A percentile compares a stretch with the other conserved stretches of the same genome.
phyloP scores from a whole-genome alignment of 495 filamentous ascomycete species.

The Neurospora tetrasperma region DNA sequence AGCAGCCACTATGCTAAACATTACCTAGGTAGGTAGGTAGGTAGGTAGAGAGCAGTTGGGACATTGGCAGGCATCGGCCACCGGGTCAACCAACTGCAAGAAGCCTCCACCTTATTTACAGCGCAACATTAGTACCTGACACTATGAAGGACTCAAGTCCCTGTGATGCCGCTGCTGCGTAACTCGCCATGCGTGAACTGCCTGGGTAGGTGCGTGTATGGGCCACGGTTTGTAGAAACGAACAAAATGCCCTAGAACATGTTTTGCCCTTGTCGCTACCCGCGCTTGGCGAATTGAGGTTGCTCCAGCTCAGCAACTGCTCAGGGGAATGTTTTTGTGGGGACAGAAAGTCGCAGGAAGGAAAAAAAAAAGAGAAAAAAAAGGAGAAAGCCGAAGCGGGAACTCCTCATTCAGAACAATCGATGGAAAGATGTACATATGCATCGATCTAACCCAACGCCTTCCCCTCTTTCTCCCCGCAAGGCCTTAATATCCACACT shows the following conservation, averaged over 20 bases:
- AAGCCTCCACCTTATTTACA: not conserved
- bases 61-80: not conserved
- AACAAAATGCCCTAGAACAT: not conserved
- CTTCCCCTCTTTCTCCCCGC: not conserved
- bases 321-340: not conserved
- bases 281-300: not conserved
- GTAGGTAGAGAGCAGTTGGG: not conserved
- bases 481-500: not conserved
- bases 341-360: not conserved
- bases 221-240: not conserved
- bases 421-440: not conserved
- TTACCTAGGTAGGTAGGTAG: too few relatives aligned
- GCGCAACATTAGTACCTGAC: not conserved
- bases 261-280: not conserved
- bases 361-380: not conserved
- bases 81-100: not conserved
- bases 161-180: not conserved
- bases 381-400: not conserved
- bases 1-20: not conserved
- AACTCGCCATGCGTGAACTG: not conserved
- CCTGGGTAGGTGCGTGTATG: not conserved
- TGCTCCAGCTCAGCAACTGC: not conserved
- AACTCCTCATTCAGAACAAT: not conserved
- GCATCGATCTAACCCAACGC: not conserved
- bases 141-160: not conserved